Evolutionary conservation across 371 early-diverging fungal genomes (phyloP).

Genomic region (Rhizopus delemar): DNA sequence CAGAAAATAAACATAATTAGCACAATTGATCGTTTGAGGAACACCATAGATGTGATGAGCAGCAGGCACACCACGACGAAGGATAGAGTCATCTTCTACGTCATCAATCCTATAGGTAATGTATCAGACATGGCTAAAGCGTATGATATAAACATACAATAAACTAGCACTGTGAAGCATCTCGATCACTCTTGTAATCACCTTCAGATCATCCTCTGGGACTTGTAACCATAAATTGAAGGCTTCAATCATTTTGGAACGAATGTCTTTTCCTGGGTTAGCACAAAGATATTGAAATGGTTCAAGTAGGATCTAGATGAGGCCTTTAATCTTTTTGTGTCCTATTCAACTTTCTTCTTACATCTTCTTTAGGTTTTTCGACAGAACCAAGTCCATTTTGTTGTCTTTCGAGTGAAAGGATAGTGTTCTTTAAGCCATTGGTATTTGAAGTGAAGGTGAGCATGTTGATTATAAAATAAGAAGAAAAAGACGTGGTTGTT

Average conservation of each 20-base stretch:
- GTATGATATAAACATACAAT: slow-evolving; percentile 57
- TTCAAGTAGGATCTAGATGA: slow-evolving; percentile 67
- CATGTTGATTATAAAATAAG: neutral
- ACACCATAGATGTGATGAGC: slow-evolving; percentile 94
- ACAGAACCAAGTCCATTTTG: slow-evolving; percentile 7
- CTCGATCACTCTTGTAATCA: slow-evolving; percentile 82
- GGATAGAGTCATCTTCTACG: slow-evolving; percentile 88
- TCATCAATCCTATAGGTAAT: slow-evolving; percentile 80
- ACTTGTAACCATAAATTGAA: slow-evolving; percentile 90
- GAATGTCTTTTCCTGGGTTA: slow-evolving; percentile 91
- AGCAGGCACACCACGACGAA: slow-evolving; percentile 92
- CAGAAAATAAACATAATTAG: slow-evolving; percentile 93
- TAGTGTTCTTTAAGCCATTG: neutral
- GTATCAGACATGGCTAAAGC: neutral
- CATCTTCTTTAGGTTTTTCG: slow-evolving; percentile 22
- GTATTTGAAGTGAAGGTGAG: neutral
- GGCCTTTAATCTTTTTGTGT: neutral
- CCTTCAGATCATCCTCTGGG: slow-evolving; percentile 64
- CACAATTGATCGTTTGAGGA: slow-evolving; percentile 91
- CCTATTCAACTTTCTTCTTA: neutral
- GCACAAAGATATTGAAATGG: slow-evolving; percentile 82
- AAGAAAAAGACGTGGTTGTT: neutral
- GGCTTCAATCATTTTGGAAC: slow-evolving; percentile 85
- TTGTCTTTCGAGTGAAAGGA: neutral
- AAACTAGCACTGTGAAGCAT: slow-evolving; percentile 95